These are phyloP conservation scores for Mariannaea elegans DNA, from an alignment of 2,329 filamentous ascomycete genomes.

Conservation along the genomic window DNA sequence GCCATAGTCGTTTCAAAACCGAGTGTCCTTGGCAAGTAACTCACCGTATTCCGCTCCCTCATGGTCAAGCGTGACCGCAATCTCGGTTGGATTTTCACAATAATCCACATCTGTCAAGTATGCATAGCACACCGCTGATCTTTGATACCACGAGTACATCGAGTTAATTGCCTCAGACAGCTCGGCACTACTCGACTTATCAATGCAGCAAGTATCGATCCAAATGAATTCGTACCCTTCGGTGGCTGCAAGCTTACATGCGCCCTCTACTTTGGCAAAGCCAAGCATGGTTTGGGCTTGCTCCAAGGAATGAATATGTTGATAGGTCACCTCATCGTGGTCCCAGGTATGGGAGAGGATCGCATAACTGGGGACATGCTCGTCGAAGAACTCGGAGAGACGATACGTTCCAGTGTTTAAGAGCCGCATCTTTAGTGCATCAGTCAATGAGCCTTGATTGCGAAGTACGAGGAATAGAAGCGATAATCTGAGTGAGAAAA, in stretches of 20 bases:
- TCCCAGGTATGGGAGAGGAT: conserved; percentile 21
- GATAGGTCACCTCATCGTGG: conserved; percentile 2
- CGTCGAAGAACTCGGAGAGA: background rate
- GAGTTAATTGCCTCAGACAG: too few species aligned
- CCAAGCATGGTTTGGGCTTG: background rate
- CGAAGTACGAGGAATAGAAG: too few species aligned
- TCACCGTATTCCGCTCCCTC: too few species aligned
- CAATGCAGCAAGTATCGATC: conserved; percentile 22
- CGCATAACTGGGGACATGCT: background rate
- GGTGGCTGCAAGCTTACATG: background rate
- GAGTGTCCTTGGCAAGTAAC: too few species aligned
- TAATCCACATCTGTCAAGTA: conserved; percentile 5
- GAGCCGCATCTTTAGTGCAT: background rate
- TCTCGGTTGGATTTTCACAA: too few species aligned
- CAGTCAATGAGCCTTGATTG: too few species aligned
- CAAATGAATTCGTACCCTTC: conserved; percentile 13
- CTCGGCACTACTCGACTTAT: conserved; percentile 21
- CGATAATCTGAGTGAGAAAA: too few species aligned
- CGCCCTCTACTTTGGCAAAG: conserved; percentile 2
- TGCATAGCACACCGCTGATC: conserved; percentile 5
- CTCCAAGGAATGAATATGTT: background rate
- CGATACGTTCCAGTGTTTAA: background rate
- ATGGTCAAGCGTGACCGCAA: too few species aligned
- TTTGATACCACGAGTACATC: conserved; percentile 17
- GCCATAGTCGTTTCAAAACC: too few species aligned